Conservation (phyloP, 1,284 basidiomycete species). For the Rugosomyces carneus region DNA sequence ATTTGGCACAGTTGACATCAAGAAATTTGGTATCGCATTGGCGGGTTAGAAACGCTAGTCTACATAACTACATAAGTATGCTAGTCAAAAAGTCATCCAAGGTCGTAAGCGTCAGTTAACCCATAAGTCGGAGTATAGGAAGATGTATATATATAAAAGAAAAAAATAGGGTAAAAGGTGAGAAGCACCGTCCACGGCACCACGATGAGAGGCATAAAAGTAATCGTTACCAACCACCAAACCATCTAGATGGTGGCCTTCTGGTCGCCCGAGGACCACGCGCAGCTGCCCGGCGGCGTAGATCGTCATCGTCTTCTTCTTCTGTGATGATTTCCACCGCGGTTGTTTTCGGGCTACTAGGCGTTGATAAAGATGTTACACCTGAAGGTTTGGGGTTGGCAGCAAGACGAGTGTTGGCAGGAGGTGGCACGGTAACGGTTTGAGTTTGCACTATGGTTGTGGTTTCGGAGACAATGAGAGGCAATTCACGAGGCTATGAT, state of each 20-base stretch:
- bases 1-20: slow-evolving; percentile 17
- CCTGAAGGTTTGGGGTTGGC: slow-evolving; percentile 66
- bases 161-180: slow-evolving; percentile 12
- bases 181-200: slow-evolving; percentile 15
- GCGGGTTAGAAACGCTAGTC: slow-evolving; percentile 15
- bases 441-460: slow-evolving; percentile 62
- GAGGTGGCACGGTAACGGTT: slow-evolving; percentile 61
- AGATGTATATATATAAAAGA: slow-evolving; percentile 6
- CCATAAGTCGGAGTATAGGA: slow-evolving; percentile 9
- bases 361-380: slow-evolving; percentile 44
- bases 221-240: slow-evolving; percentile 32
- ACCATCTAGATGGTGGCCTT: slow-evolving; percentile 34
- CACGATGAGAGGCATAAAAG: slow-evolving; percentile 18
- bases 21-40: slow-evolving; percentile 11
- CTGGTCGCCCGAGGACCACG: slow-evolving; percentile 29
- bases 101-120: slow-evolving; percentile 19
- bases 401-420: slow-evolving; percentile 71
- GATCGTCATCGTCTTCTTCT: slow-evolving; percentile 37
- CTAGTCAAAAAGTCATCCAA: slow-evolving; percentile 14
- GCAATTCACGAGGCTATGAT: slow-evolving; percentile 51
- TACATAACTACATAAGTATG: slow-evolving; percentile 21
- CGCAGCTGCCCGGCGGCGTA: slow-evolving; percentile 22
- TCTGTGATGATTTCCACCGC: slow-evolving; percentile 61
- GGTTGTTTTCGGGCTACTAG: slow-evolving; percentile 62
- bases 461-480: slow-evolving; percentile 58